These are phyloP conservation scores for Tinospora cordifolia DNA, from an alignment of 164 flowering plant genomes.

Conservation along the genomic window DNA sequence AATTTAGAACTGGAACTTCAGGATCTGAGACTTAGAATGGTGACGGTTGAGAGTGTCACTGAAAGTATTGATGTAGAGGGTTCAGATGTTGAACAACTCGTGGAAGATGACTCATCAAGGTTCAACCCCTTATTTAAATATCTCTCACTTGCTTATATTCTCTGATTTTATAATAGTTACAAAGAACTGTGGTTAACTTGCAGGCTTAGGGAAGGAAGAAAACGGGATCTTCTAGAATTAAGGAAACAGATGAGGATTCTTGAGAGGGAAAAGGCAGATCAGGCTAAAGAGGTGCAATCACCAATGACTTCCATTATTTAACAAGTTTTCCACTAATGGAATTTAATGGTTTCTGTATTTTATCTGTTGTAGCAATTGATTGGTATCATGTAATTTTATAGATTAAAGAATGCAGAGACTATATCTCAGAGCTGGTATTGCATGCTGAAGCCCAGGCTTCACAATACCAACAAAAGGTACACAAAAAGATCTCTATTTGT, in stretches of 20 bases:
- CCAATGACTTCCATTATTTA: slow-evolving; percentile 3
- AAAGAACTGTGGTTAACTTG: slow-evolving; percentile 2
- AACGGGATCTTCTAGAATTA: slow-evolving; percentile 40
- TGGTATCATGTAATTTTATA: slow-evolving; percentile 18
- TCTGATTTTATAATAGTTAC: not conserved
- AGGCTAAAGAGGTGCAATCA: slow-evolving; percentile 47
- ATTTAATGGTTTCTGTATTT: slow-evolving; percentile 7
- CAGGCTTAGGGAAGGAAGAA: slow-evolving; percentile 32
- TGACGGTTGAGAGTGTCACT: slow-evolving; percentile 38
- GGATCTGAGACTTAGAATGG: slow-evolving; percentile 42
- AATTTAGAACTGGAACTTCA: slow-evolving; percentile 54
- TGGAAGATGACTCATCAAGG: slow-evolving; percentile 42
- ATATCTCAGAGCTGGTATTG: slow-evolving; percentile 66
- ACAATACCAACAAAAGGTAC: slow-evolving; percentile 78
- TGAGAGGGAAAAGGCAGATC: slow-evolving; percentile 51
- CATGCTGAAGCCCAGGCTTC: slow-evolving; percentile 89
- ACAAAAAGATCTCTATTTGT: slow-evolving; percentile 1
- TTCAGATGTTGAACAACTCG: slow-evolving; percentile 15
- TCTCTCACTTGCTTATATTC: not conserved
- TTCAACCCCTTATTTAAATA: slow-evolving; percentile 16
- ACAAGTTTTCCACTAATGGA: not conserved
- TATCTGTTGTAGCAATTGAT: slow-evolving; percentile 3
- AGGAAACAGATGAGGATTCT: slow-evolving; percentile 35
- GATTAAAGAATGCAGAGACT: slow-evolving; percentile 59
- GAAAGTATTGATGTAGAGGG: slow-evolving; percentile 30